Evolutionary conservation across 2,329 filamentous ascomycete genomes (phyloP), one percentile per base, ranked within the genome.

Genomic region (Arthrocladium fulminans): DNA sequence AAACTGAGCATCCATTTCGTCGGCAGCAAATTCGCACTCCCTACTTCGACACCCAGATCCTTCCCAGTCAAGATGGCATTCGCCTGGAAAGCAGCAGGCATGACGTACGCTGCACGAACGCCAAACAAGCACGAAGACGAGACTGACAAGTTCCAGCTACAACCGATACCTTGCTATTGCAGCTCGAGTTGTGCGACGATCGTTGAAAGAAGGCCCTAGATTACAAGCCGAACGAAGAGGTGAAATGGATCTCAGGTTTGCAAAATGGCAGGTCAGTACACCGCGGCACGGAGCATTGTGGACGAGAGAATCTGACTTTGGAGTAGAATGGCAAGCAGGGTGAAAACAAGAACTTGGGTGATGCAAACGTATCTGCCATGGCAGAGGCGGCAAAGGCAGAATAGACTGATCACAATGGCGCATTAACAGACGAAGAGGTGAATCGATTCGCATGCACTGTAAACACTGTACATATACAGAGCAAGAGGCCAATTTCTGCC

Each of bases 161-260:
- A 98, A 98, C 84, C 92, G 89, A 76, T 97, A 96, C 83, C 83
- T 98, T 68, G 83, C 89, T 67, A 81, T 98, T 74, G 88, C 92
- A 65, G 82, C 89, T 72, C 88, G 89, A 72, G 86, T 87, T 67
- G 86, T 98, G 70, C 92, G 94, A 75, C 86, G 88, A 70, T 94
- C 88, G 69, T 79, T 98, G 70, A 96, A 97, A 80, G 92, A 98
- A 66, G 87, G 92, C 51, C 84, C 88, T 76, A 82, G 92, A 74
- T 71, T 96, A 59, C 69, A 69, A 60, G 88, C 89, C 57, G 92
- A 97, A 80, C 84, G 87, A 67, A 83, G 92, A 68, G 89, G 88
- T 66, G 81, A 88, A 71, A 84, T 83, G 73, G 90, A 97, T 48
- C 73, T 98, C 62, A 83, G 83, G 71, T 94, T 96, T 65, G 77